These are phyloP conservation scores for Backusella mclennaniae DNA, from an alignment of 192 early-diverging fungal genomes.

Conservation along the genomic window DNA sequence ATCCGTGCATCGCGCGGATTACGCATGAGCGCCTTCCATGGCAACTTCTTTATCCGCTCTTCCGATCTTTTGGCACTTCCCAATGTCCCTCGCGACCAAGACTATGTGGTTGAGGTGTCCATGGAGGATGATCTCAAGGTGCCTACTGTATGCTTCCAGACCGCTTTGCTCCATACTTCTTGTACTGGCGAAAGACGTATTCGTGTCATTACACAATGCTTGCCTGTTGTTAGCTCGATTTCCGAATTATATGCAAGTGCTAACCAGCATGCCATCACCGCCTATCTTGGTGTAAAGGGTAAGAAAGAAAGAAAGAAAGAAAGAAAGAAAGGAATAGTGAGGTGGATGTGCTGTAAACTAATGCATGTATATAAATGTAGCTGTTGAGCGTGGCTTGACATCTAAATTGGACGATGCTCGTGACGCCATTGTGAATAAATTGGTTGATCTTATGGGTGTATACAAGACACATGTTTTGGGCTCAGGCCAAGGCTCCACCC, in stretches of 20 bases:
- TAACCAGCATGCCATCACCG: slow-evolving; percentile 82
- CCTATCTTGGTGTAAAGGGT: slow-evolving; percentile 86
- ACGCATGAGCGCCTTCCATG: slow-evolving; percentile 87
- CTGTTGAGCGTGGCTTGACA: slow-evolving; percentile 81
- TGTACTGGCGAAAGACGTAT: slow-evolving; percentile 90
- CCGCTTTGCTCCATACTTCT: slow-evolving; percentile 89
- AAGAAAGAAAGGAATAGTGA: background rate
- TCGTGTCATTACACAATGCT: slow-evolving; percentile 84
- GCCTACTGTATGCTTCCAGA: slow-evolving; percentile 91
- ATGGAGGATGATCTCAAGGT: slow-evolving; percentile 75
- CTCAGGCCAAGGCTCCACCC: slow-evolving; percentile 66
- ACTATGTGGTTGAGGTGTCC: slow-evolving; percentile 80
- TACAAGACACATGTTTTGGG: slow-evolving; percentile 83
- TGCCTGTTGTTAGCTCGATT: slow-evolving; percentile 83
- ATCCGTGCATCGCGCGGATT: slow-evolving; percentile 90
- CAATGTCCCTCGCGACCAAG: slow-evolving; percentile 90
- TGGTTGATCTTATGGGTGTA: slow-evolving; percentile 83
- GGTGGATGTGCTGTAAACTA: background rate
- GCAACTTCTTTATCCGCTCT: slow-evolving; percentile 96
- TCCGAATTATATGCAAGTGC: slow-evolving; percentile 79
- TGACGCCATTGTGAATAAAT: slow-evolving; percentile 86
- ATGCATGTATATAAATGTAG: slow-evolving; percentile 35
- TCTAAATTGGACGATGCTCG: slow-evolving; percentile 92
- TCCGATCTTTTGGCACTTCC: slow-evolving; percentile 90
- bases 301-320: slow-evolving; percentile 1